phyloP scores from a whole-genome alignment of 495 filamentous ascomycete species.

The Penicillium roqueforti region DNA sequence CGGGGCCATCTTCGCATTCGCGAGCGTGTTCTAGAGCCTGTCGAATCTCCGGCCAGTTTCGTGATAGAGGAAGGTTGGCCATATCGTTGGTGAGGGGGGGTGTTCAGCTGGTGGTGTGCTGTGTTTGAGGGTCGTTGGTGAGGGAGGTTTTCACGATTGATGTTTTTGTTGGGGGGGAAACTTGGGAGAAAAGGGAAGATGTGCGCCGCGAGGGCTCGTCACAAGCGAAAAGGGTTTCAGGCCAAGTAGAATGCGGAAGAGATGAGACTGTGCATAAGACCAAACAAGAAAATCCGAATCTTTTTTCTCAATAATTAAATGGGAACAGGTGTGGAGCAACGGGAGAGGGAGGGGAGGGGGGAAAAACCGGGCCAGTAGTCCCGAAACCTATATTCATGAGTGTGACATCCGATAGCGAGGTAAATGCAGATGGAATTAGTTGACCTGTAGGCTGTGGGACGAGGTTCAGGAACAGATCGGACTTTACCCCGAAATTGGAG shows the following conservation, averaged over 20 bases:
- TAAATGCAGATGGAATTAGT: conserved; percentile 6
- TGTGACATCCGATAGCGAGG: conserved; percentile 14
- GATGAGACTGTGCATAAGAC: conserved; percentile 18
- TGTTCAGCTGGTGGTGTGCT: background rate
- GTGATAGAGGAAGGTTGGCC: conserved; percentile 6
- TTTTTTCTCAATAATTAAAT: conserved; percentile 22
- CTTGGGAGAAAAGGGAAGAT: background rate
- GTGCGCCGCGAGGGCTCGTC: conserved; percentile 9
- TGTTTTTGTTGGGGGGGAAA: background rate
- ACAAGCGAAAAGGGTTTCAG: conserved; percentile 1
- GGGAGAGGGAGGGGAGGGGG: conserved; percentile 10
- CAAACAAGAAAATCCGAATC: conserved; percentile 11
- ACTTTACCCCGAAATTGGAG: conserved; percentile 10
- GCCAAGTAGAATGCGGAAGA: conserved; percentile 1
- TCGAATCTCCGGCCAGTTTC: conserved; percentile 25
- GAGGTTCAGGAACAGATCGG: conserved; percentile 14
- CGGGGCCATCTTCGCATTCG: conserved; percentile 54
- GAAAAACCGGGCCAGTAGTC: conserved; percentile 12
- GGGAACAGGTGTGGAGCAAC: conserved; percentile 26
- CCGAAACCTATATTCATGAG: conserved; percentile 14
- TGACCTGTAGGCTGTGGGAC: conserved; percentile 11
- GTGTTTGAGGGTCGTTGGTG: background rate
- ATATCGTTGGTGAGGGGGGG: background rate
- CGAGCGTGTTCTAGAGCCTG: conserved; percentile 63
- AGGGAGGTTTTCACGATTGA: no score